Conservation (phyloP, 139 green algal species). For the Chlamydomonas sp. region DNA sequence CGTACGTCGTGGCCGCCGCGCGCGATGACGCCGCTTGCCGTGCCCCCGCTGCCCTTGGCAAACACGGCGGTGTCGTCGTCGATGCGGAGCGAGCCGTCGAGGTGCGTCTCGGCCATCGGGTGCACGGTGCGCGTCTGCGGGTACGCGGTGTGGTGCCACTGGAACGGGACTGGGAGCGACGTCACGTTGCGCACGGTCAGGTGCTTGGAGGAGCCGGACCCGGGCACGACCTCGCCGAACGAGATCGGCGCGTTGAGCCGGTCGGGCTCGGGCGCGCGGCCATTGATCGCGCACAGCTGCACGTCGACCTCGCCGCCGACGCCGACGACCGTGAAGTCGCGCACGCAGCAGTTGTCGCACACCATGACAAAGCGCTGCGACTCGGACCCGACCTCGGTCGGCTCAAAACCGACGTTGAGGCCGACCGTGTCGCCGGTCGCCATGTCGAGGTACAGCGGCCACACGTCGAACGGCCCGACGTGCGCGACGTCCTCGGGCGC, state of each 20-base stretch:
- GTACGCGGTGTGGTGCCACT: conserved; percentile 21
- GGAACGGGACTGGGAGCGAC: conserved; percentile 42
- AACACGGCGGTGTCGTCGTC: neutral
- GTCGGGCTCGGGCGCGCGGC: neutral
- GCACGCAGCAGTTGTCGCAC: conserved; percentile 53
- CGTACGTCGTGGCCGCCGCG: neutral
- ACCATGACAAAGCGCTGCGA: conserved; percentile 40
- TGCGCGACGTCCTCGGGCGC: conserved; percentile 30
- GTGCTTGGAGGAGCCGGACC: conserved; percentile 19
- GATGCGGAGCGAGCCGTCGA: conserved; percentile 2
- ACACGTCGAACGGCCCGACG: conserved; percentile 38
- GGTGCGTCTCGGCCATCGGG: neutral
- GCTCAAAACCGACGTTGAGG: conserved; percentile 37
- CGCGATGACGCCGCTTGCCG: neutral
- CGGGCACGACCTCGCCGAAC: conserved; percentile 45
- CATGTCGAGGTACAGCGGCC: conserved; percentile 39
- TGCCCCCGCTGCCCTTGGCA: neutral
- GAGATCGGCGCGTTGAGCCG: conserved; percentile 35
- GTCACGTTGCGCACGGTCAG: conserved; percentile 44
- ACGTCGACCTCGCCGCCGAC: conserved; percentile 32
- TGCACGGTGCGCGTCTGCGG: conserved; percentile 1
- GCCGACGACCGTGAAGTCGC: conserved; percentile 29
- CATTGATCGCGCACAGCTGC: conserved; percentile 31
- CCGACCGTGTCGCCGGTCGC: conserved; percentile 11
- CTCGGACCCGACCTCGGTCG: conserved; percentile 18